These are phyloP conservation scores for Nicotiana benthamiana DNA, from an alignment of 257 asterid species.

Conservation along the genomic window DNA sequence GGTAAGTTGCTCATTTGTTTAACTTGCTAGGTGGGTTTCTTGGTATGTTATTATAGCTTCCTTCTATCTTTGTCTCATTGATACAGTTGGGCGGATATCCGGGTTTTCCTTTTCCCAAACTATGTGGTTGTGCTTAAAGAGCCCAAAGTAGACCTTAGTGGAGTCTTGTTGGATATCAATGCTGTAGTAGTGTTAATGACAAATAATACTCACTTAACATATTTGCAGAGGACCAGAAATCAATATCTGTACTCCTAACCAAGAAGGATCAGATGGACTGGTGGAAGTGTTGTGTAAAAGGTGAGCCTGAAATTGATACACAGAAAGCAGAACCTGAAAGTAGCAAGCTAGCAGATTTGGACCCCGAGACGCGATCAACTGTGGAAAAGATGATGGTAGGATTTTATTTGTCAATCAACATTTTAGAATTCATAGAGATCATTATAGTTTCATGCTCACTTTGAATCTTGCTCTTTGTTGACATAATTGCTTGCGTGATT, in stretches of 20 bases:
- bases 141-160: neutral
- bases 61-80: neutral
- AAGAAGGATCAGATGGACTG: constrained; percentile 86
- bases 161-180: neutral
- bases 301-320: constrained; percentile 78
- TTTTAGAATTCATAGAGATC: neutral
- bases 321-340: constrained; percentile 81
- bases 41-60: neutral
- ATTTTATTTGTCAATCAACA: neutral
- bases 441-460: neutral
- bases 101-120: neutral
- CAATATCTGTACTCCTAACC: constrained; percentile 61
- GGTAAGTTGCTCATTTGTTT: constrained; percentile 32
- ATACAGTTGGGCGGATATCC: neutral
- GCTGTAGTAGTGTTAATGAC: neutral
- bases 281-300: constrained; percentile 87
- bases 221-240: constrained; percentile 68
- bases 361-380: constrained; percentile 73
- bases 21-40: neutral
- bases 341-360: constrained; percentile 66
- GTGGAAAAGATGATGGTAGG: constrained; percentile 90
- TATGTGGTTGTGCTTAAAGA: neutral
- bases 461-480: neutral
- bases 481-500: neutral
- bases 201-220: neutral